Evolutionary conservation across 1,139 yeast species (phyloP).

Genomic region (Taphrina sp.): DNA sequence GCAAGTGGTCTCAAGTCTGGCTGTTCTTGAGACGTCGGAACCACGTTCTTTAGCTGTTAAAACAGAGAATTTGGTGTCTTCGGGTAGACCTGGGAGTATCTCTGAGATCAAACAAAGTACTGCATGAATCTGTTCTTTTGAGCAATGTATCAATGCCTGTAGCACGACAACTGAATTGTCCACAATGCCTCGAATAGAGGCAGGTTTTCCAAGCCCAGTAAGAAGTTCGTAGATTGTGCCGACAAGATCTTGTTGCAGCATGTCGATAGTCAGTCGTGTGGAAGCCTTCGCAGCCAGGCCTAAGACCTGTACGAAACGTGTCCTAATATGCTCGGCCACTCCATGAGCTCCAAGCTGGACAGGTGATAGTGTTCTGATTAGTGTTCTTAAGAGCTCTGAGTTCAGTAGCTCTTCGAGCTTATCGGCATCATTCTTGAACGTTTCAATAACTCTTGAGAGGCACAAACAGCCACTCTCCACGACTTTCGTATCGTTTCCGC

Average conservation of each 20-base stretch:
- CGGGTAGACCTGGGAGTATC: constrained; percentile 47
- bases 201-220: constrained; percentile 43
- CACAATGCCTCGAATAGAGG: constrained; percentile 36
- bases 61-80: constrained; percentile 48
- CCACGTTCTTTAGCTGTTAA: constrained; percentile 36
- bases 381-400: constrained; percentile 43
- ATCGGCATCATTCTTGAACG: constrained; percentile 52
- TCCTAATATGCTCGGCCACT: constrained; percentile 35
- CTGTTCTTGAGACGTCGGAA: background rate
- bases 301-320: constrained; percentile 43
- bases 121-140: constrained; percentile 61
- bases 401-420: constrained; percentile 52
- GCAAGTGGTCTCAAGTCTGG: constrained; percentile 39
- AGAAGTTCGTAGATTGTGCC: constrained; percentile 43
- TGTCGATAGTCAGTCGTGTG: constrained; percentile 39
- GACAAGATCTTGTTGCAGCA: constrained; percentile 42
- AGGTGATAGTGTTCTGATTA: constrained; percentile 42
- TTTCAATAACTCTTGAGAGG: constrained; percentile 59
- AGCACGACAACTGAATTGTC: constrained; percentile 49
- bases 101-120: constrained; percentile 59
- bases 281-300: constrained; percentile 51
- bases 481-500: constrained; percentile 62
- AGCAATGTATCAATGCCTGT: constrained; percentile 73
- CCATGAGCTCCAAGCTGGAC: constrained; percentile 31
- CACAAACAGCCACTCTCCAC: constrained; percentile 69